Conservation (phyloP, 305 asterid genomes). For the Caryopteris hybrid region DNA sequence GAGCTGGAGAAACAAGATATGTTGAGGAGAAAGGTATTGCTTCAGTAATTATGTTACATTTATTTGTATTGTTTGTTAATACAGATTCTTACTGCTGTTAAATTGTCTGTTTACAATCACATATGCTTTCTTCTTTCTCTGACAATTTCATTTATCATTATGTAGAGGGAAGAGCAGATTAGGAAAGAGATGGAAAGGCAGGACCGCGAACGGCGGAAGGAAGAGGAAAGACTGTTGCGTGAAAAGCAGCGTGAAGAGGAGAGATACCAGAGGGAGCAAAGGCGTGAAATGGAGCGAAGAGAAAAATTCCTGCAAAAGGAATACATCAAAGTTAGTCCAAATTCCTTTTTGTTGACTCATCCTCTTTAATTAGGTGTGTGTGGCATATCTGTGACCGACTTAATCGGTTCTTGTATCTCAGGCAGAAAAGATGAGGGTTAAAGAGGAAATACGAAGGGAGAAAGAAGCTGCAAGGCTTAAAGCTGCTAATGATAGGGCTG, state of each 20-base stretch:
- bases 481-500: slow-evolving; percentile 85
- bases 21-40: slow-evolving; percentile 64
- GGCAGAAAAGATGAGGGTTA: slow-evolving; percentile 82
- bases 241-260: slow-evolving; percentile 91
- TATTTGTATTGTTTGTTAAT: background rate
- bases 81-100: background rate
- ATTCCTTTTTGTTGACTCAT: slow-evolving; percentile 5
- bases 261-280: slow-evolving; percentile 68
- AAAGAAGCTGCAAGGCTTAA: slow-evolving; percentile 82
- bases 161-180: slow-evolving; percentile 80
- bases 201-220: slow-evolving; percentile 77
- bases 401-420: slow-evolving; percentile 28
- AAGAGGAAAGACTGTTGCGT: slow-evolving; percentile 79
- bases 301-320: slow-evolving; percentile 77
- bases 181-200: slow-evolving; percentile 88
- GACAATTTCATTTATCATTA: slow-evolving; percentile 11
- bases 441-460: slow-evolving; percentile 83
- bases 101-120: background rate
- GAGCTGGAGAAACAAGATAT: slow-evolving; percentile 90
- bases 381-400: background rate
- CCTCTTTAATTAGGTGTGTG: background rate
- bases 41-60: slow-evolving; percentile 8
- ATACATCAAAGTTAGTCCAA: slow-evolving; percentile 53
- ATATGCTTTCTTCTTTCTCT: slow-evolving; percentile 4
- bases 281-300: slow-evolving; percentile 85